Conservation (phyloP, 2,329 filamentous ascomycete species). For the Zymoseptoria brevis region DNA sequence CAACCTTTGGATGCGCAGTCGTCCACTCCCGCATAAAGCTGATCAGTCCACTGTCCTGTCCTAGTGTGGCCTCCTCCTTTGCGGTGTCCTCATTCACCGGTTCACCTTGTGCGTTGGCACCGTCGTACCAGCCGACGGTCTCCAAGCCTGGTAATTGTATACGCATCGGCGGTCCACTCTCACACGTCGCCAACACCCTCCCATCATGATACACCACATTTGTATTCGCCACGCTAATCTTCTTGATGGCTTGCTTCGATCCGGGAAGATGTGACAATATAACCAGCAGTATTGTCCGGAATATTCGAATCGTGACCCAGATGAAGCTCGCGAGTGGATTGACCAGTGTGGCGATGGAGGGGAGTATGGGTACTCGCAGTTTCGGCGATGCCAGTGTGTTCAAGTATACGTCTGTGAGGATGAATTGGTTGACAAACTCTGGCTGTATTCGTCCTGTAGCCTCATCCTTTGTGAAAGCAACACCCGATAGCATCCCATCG, state of each 20-base stretch:
- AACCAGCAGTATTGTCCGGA: slow-evolving; percentile 52
- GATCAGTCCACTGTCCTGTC: slow-evolving; percentile 39
- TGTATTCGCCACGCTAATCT: slow-evolving; percentile 65
- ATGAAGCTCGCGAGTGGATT: slow-evolving; percentile 49
- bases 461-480: slow-evolving; percentile 47
- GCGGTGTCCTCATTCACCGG: slow-evolving; percentile 18
- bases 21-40: slow-evolving; percentile 64
- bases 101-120: slow-evolving; percentile 48
- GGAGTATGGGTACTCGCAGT: slow-evolving; percentile 52
- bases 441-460: slow-evolving; percentile 42
- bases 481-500: slow-evolving; percentile 65
- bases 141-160: slow-evolving; percentile 56
- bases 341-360: slow-evolving; percentile 60
- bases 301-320: slow-evolving; percentile 44
- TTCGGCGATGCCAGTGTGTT: slow-evolving; percentile 42
- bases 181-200: slow-evolving; percentile 59
- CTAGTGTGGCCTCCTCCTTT: slow-evolving; percentile 16
- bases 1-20: slow-evolving; percentile 61
- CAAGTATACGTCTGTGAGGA: slow-evolving; percentile 59
- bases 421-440: slow-evolving; percentile 61
- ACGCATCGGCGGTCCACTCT: slow-evolving; percentile 62
- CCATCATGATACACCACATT: slow-evolving; percentile 60
- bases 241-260: slow-evolving; percentile 51
- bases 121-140: slow-evolving; percentile 65
- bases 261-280: slow-evolving; percentile 51